Evolutionary conservation across 352 stramenopile genomes (phyloP), one percentile per base, ranked within the genome.

Genomic region (Globisporangium cylindrosporum): DNA sequence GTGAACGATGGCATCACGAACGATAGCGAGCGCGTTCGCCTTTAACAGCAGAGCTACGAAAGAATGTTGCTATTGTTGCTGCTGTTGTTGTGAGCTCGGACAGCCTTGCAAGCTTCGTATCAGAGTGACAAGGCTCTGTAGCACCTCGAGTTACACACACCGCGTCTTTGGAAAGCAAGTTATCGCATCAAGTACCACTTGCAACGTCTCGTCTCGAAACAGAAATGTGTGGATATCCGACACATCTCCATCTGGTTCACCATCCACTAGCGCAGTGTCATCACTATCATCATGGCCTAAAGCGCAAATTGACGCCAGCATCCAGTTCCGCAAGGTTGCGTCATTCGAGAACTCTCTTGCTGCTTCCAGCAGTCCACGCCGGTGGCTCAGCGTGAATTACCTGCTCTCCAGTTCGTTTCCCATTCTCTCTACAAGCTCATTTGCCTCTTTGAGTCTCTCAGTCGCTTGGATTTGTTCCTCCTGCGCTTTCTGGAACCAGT

Each of bases 321-420:
- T 43, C 77, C 77, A 84, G 1, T 51, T 64, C 43, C 81, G 77
- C 10, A 84, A 64, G 3, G 73, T 68, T 38, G 61, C 46, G 24
- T 84, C 77, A 25, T 72, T 81, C 0, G 73, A 66, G 34, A 78
- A 75, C 24, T 77, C 68, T 22, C 72, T 49, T 0, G 74, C 77
- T 2, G 73, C 60, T 56, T 76, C 72, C 4, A 84, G 43, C 12
- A 84, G 60, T 29, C 74, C 74, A 8, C 62, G 76, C 57, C 78
- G 67, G 46, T 78, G 65, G 41, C 66, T 51, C 32, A 80, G 46
- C 15, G 66, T 67, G n/a, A 74, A 56, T n/a, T 78, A 70, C 36
- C 72, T 66, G 49, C 15, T 41, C 51, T 72, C 66, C 36, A 77
- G 73, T 14, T 62, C 61, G 0, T 72, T 43, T 1, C 69, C 48